Evolutionary conservation across 495 filamentous ascomycete species (phyloP), one percentile per base, ranked within the genome.

Genomic region (Peziza echinospora): DNA sequence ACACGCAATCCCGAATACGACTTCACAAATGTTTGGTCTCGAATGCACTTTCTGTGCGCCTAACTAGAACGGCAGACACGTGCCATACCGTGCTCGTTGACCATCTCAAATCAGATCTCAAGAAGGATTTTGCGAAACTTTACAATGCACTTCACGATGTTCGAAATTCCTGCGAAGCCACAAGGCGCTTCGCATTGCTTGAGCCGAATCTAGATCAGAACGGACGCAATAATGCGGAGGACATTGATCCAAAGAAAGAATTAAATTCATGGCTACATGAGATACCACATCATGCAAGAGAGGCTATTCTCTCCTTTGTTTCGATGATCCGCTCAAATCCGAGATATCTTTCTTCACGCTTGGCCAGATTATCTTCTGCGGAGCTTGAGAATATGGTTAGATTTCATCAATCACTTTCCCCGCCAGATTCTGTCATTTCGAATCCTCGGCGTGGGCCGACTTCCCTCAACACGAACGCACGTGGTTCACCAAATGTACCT

Each of bases 101-200:
- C 56, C 73, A 75, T 57, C 84, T 92, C 62, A 80, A 80, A 53
- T 76, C 79, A 42, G 86, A 92, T 59, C 84, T 94, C 62, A 92
- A 89, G 66, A 76, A 76, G 55, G 77, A 70, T 53, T 97, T 97
- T 64, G 80, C 79, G 46, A 73, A 72, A 56, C 67, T 93, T 41
- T 93, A 86, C 61, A 82, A 87, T 67, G 79, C 83, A 43, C 69
- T 93, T 49, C 77, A 84, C 65, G 83, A 93, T 63, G 78, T 93
- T 43, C 74, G 80, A 62, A 81, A 82, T 56, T 84, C 81, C 22
- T 92, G 83, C 67, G 77, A 80, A 56, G 71, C 75, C 48, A 77
- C 71, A 24, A 68, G 74, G 47, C 67, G 72, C 25, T 79, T 75
- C 66, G 77, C 76, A 34, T 61, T 80, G 25, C 55, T 82, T 63